These are phyloP conservation scores for Amylocystis lapponica DNA, from an alignment of 768 basidiomycete species.

Conservation along the genomic window DNA sequence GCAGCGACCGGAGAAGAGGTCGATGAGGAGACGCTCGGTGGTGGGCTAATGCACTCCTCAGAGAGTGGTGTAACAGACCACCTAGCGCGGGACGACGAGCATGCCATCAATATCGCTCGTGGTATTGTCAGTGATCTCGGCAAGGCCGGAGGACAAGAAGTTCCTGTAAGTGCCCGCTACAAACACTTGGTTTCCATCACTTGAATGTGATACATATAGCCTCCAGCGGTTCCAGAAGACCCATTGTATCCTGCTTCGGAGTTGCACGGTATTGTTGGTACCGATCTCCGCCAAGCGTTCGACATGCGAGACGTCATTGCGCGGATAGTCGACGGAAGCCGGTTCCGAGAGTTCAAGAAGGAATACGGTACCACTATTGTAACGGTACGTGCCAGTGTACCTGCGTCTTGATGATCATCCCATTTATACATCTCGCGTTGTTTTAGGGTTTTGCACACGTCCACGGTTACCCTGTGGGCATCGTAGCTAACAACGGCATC, in stretches of 20 bases:
- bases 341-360: conserved; percentile 93
- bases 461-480: conserved; percentile 86
- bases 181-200: neutral
- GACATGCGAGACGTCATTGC: conserved; percentile 95
- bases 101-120: conserved; percentile 76
- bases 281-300: conserved; percentile 82
- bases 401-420: neutral
- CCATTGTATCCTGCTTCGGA: conserved; percentile 80
- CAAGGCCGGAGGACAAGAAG: conserved; percentile 45
- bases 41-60: conserved; percentile 86
- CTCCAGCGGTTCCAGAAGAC: conserved; percentile 52
- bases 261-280: conserved; percentile 87
- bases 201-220: conserved; percentile 29
- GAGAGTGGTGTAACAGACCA: conserved; percentile 92
- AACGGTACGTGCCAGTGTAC: conserved; percentile 48
- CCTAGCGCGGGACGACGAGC: conserved; percentile 78
- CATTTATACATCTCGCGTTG: neutral
- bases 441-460: conserved; percentile 80
- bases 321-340: conserved; percentile 85
- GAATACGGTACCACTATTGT: conserved; percentile 90
- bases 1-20: conserved; percentile 92
- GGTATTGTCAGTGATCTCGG: conserved; percentile 76
- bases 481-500: conserved; percentile 93
- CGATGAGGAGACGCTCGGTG: conserved; percentile 88
- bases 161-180: conserved; percentile 35